phyloP scores from a whole-genome alignment of 345 rosid species.

The Clausena lansium region DNA sequence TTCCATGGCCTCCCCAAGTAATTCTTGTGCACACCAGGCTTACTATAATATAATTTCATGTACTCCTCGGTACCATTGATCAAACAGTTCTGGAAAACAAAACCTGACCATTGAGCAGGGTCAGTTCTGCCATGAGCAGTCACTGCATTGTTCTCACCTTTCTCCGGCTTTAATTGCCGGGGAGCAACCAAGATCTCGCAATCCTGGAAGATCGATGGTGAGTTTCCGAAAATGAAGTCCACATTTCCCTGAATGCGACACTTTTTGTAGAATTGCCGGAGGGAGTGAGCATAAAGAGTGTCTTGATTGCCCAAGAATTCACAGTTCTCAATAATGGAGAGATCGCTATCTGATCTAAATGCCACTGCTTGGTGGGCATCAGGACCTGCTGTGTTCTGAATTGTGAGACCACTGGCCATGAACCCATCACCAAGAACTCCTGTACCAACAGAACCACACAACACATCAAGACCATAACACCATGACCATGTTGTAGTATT shows the following conservation, averaged over 20 bases:
- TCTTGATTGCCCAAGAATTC: slow-evolving; percentile 93
- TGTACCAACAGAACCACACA: slow-evolving; percentile 20
- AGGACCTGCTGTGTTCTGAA: slow-evolving; percentile 83
- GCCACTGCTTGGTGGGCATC: slow-evolving; percentile 93
- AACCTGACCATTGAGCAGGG: slow-evolving; percentile 76
- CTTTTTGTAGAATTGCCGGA: slow-evolving; percentile 80
- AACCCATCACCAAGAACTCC: slow-evolving; percentile 93
- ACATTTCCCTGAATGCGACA: slow-evolving; percentile 87
- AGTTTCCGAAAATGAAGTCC: slow-evolving; percentile 89
- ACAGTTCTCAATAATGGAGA: slow-evolving; percentile 67
- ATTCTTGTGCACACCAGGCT: slow-evolving; percentile 63
- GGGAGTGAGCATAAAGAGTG: slow-evolving; percentile 79
- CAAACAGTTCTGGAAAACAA: slow-evolving; percentile 65
- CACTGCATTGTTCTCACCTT: slow-evolving; percentile 70
- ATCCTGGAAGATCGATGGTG: slow-evolving; percentile 78
- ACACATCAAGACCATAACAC: neutral
- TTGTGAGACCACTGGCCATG: slow-evolving; percentile 83
- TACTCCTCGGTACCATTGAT: slow-evolving; percentile 79
- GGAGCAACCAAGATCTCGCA: slow-evolving; percentile 60
- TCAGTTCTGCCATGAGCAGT: slow-evolving; percentile 92
- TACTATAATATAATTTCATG: slow-evolving; percentile 51
- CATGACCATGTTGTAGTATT: neutral
- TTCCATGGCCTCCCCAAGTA: slow-evolving; percentile 96
- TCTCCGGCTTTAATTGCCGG: slow-evolving; percentile 64
- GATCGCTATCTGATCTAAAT: slow-evolving; percentile 84